Conservation (phyloP, 805 yeast species). For the Nakazawaea wickerhamii region DNA sequence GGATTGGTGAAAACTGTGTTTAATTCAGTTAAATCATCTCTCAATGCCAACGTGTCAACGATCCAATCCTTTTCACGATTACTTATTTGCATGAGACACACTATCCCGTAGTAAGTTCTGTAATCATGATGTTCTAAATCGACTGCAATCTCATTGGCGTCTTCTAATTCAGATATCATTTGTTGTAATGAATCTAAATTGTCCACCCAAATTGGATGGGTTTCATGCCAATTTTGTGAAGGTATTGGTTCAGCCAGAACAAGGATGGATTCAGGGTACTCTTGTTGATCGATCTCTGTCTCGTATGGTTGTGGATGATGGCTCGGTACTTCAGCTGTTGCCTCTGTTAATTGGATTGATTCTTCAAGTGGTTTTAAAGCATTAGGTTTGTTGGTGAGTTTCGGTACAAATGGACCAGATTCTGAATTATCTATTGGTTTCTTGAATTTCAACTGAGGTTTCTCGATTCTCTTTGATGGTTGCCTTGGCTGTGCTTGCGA, state of each 20-base stretch:
- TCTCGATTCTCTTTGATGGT: slow-evolving; percentile 33
- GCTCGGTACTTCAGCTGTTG: slow-evolving; percentile 39
- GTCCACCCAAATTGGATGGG: slow-evolving; percentile 71
- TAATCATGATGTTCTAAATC: slow-evolving; percentile 96
- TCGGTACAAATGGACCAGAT: slow-evolving; percentile 70
- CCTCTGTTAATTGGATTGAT: slow-evolving; percentile 32
- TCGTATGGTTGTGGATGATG: slow-evolving; percentile 80
- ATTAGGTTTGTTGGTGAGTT: slow-evolving; percentile 67
- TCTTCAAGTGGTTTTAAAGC: slow-evolving; percentile 54
- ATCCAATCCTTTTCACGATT: slow-evolving; percentile 78
- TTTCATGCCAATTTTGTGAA: slow-evolving; percentile 58
- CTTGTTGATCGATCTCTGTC: slow-evolving; percentile 62
- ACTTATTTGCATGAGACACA: slow-evolving; percentile 90
- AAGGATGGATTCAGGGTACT: slow-evolving; percentile 59
- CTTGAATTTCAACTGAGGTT: slow-evolving; percentile 67
- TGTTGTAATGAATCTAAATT: slow-evolving; percentile 40
- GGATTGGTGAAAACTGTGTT: slow-evolving; percentile 83
- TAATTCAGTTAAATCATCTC: slow-evolving; percentile 62
- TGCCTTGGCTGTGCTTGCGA: slow-evolving; percentile 14
- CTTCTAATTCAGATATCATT: slow-evolving; percentile 50
- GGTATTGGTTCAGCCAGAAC: slow-evolving; percentile 25
- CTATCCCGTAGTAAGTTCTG: slow-evolving; percentile 85
- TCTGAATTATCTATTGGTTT: slow-evolving; percentile 63
- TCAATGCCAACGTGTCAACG: slow-evolving; percentile 74
- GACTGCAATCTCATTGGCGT: slow-evolving; percentile 68